Conservation (phyloP, 2,329 filamentous ascomycete species). For the Colletotrichum noveboracense region DNA sequence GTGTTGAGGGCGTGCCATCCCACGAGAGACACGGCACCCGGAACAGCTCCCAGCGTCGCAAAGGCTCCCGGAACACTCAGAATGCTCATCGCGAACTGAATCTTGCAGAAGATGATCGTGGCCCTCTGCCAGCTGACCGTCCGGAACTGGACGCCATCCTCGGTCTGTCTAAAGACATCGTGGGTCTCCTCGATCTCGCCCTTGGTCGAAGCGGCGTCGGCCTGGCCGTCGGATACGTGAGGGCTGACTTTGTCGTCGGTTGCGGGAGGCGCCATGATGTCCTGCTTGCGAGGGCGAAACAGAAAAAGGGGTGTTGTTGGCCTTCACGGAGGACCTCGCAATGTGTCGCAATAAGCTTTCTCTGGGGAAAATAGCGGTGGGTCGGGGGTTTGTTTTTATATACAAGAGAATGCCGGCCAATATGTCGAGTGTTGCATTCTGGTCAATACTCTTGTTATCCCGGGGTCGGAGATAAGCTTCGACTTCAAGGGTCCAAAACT, state of each 20-base stretch:
- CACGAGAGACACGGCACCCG: conserved; percentile 43
- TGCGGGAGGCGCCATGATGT: not conserved
- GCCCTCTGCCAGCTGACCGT: conserved; percentile 43
- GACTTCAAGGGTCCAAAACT: not conserved
- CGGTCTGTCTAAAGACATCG: conserved; percentile 30
- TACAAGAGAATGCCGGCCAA: not conserved
- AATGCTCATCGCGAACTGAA: conserved; percentile 32
- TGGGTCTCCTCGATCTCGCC: not conserved
- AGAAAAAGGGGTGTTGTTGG: not conserved
- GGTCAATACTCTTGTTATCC: not conserved
- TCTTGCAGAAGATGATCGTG: conserved; percentile 44
- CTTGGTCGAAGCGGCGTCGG: not conserved
- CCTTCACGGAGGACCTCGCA: not conserved
- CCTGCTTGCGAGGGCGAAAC: not conserved
- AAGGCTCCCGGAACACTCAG: conserved; percentile 23
- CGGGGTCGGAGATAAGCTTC: not conserved
- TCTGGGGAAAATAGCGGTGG: not conserved
- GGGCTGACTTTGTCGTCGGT: not conserved
- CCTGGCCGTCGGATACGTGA: not conserved
- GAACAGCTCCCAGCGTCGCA: conserved; percentile 26
- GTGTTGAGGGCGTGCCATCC: conserved; percentile 33
- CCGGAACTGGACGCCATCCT: conserved; percentile 32
- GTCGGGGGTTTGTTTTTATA: not conserved
- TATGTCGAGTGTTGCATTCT: not conserved
- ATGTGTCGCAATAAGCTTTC: not conserved